Evolutionary conservation across 495 filamentous ascomycete genomes (phyloP), one percentile per base, ranked within the genome.

Genomic region (Lasiosphaeriaceae sp.): DNA sequence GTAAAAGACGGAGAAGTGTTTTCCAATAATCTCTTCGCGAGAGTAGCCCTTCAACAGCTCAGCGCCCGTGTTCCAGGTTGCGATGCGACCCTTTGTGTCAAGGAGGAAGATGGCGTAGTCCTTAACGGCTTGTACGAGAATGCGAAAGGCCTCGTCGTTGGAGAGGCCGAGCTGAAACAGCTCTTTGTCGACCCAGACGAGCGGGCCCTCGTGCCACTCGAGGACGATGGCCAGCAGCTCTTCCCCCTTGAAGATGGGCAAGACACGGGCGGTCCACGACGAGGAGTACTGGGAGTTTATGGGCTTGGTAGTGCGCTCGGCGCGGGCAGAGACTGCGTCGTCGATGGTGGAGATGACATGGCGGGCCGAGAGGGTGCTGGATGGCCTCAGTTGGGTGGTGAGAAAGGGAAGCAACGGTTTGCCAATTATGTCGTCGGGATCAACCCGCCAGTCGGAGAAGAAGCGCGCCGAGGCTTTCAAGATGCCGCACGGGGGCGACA

Each of bases 31-130:
- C 16, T 86, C 84, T 0, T 76, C 66, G 11, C 70, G 51, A 0
- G 60, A 74, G 68, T 84, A 87, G 0, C 82, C 83, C 65, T 87
- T 87, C 35, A 86, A 67, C 14, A 83, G 64, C 29, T 80, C 69
- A 1, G 84, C 84, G 1, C 84, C 84, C 0, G 74, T 66, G 48
- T 87, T 87, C 84, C 84, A 87, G 0, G 83, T 86, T 2, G 74
- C 76, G 22, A 87, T 79, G 54, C 77, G 60, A 23, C 84, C 84
- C 8, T 70, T 67, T 0, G 80, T 78, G 53, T 87, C 83, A 34
- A 87, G 72, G 66, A 87, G 82, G 61, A 86, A 87, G 55, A 87
- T 87, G 46, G 83, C 84, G 58, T 86, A 87, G 56, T 86, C 84
- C 61, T 83, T 83, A 55, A 86, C 81, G 0, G 80, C 80, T 55